These are phyloP conservation scores for Phytophthora colocasiae DNA, from an alignment of 352 stramenopile species.

Conservation along the genomic window DNA sequence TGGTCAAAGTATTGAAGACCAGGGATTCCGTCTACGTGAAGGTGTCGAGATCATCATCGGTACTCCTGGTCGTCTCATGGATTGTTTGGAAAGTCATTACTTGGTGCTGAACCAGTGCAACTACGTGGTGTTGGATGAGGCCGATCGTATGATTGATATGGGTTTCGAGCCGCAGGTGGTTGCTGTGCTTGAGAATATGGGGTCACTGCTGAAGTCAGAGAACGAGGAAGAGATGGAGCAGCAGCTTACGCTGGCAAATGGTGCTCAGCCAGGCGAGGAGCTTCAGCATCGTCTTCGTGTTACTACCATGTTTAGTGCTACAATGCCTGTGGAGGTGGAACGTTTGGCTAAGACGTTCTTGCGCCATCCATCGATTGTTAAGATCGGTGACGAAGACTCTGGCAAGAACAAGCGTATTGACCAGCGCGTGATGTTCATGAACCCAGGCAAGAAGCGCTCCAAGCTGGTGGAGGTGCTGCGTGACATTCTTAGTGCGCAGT, in stretches of 20 bases:
- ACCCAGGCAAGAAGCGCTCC: conserved; percentile 91
- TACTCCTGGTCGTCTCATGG: conserved; percentile 98
- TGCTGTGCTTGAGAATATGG: conserved; percentile 97
- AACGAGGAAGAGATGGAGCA: conserved; percentile 97
- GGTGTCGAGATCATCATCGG: conserved; percentile 99
- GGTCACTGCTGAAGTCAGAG: conserved; percentile 96
- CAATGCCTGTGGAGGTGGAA: conserved; percentile 98
- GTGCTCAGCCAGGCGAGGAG: conserved; percentile 41
- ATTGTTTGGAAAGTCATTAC: conserved; percentile 98
- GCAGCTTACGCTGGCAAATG: conserved; percentile 81
- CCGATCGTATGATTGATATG: conserved; percentile 98
- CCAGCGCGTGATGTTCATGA: conserved; percentile 96
- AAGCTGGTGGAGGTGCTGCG: conserved; percentile 88
- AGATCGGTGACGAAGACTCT: conserved; percentile 97
- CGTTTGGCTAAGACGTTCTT: conserved; percentile 97
- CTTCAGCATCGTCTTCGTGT: conserved; percentile 82
- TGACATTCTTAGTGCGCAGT: conserved; percentile 81
- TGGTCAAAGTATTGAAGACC: conserved; percentile 96
- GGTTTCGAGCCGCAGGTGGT: conserved; percentile 98
- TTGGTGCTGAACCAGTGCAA: conserved; percentile 99
- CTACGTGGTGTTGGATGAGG: conserved; percentile 99
- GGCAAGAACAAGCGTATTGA: conserved; percentile 99
- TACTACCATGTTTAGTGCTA: conserved; percentile 99
- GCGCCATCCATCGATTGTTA: conserved; percentile 96
- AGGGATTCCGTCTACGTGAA: conserved; percentile 95